Evolutionary conservation across 228 moss, liverwort and hornwort genomes (phyloP).

Genomic region (Sphagnum magellanicum): DNA sequence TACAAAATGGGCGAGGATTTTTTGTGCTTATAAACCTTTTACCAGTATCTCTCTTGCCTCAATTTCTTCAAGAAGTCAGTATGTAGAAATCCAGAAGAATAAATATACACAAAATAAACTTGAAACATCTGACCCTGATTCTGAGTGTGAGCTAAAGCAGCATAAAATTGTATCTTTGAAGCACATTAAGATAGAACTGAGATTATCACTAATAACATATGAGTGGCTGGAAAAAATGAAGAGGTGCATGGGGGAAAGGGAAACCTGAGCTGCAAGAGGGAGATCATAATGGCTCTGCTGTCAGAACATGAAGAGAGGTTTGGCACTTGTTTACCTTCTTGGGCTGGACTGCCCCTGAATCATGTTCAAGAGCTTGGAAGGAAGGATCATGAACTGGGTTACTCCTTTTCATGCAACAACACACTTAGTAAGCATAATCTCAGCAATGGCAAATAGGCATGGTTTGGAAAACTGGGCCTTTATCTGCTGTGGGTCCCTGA

Average conservation of each 20-base stretch:
- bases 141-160: too few relatives aligned
- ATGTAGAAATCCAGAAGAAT: too few relatives aligned
- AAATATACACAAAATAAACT: too few relatives aligned
- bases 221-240: conserved; percentile 29
- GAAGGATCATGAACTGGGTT: conserved; percentile 11
- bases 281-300: conserved; percentile 14
- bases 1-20: too few relatives aligned
- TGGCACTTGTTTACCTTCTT: conserved; percentile 16
- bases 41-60: too few relatives aligned
- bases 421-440: conserved; percentile 25
- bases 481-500: not conserved
- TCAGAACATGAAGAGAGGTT: conserved; percentile 19
- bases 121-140: too few relatives aligned
- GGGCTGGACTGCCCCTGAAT: conserved; percentile 16
- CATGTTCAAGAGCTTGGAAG: conserved; percentile 12
- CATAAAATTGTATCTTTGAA: too few relatives aligned
- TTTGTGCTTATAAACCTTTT: too few relatives aligned
- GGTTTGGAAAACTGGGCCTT: not conserved
- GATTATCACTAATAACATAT: conserved; percentile 14
- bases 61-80: too few relatives aligned
- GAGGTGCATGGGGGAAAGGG: conserved; percentile 22
- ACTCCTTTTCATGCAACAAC: conserved; percentile 18
- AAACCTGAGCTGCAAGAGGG: conserved; percentile 26
- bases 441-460: conserved; percentile 13
- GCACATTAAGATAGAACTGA: too few relatives aligned